Evolutionary conservation across 2,329 filamentous ascomycete species (phyloP).

Genomic region (Alternaria infectoria): DNA sequence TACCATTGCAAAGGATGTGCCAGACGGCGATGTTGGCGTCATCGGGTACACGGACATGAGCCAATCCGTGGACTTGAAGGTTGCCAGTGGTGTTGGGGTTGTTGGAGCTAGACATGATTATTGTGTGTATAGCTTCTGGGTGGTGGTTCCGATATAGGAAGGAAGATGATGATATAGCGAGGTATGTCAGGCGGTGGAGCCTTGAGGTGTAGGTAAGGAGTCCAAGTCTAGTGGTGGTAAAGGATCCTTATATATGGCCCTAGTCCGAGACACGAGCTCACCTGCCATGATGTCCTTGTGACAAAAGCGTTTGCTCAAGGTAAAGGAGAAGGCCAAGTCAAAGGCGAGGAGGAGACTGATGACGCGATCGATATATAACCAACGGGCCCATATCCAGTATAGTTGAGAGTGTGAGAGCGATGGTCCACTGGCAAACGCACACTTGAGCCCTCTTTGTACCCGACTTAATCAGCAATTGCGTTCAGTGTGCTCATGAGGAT

Average conservation of each 20-base stretch:
- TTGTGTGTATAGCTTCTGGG: background rate
- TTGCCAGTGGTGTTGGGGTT: background rate
- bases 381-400: background rate
- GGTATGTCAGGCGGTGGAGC: background rate
- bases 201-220: background rate
- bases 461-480: background rate
- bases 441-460: background rate
- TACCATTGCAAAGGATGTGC: background rate
- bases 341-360: background rate
- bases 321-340: background rate
- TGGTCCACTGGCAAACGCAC: background rate
- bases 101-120: background rate
- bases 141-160: too few species aligned
- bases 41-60: background rate
- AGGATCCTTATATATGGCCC: background rate
- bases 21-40: background rate
- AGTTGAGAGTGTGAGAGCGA: background rate
- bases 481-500: background rate
- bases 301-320: background rate
- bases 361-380: background rate
- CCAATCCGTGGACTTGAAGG: background rate
- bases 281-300: background rate
- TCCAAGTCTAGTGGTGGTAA: background rate
- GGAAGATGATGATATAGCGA: background rate
- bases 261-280: background rate